Base-by-base conservation (phyloP, 2,329 filamentous ascomycete species). In the Lachnellula subtilissima region DNA sequence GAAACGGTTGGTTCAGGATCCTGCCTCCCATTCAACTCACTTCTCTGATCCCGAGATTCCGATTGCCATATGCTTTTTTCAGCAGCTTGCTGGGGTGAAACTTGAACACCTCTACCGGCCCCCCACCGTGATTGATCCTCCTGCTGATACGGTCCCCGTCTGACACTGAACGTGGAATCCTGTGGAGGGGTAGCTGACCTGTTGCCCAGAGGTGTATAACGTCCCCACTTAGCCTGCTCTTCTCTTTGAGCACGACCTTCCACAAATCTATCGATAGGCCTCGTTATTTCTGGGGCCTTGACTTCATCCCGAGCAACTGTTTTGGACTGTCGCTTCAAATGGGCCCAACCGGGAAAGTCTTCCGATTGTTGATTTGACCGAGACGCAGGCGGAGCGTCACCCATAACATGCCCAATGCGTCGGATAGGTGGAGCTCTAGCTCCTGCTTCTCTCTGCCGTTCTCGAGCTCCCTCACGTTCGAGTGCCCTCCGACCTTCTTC, bases 211-310 rank as follows among this genome's bases (percentile, higher is more conserved):
- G 67, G 63, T 12, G 56, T 65, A 50, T 68, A 70, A 45, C 28
- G 55, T n/a, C 53, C 60, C 6, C 25, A 49, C 19, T 48, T 62
- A 12, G 67, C 56, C 25, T 65, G 39, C 45, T 64, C 54, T 53
- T 69, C 67, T 51, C 67, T 63, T 53, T 63, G 50, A 36, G 60
- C 54, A 17, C 67, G 62, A 36, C 39, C 63, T 52, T 60, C 51
- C 8, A 54, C 52, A 52, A 66, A 65, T 11, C 40, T 46, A 36
- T 50, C 14, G 11, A 28, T 7, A 32, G 45, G 45, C 6, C 59
- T 47, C 35, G 37, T 39, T 52, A 40, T n/a, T 19, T 35, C 19
- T 39, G 52, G 19, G 28, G 48, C 36, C 5, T 28, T 3, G 17
- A 45, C 19, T 7, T 42, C 49, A 40, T 53, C 43, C 36, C 19